Base-by-base conservation (phyloP, 768 basidiomycete genomes). In the Obba rivulosa region DNA sequence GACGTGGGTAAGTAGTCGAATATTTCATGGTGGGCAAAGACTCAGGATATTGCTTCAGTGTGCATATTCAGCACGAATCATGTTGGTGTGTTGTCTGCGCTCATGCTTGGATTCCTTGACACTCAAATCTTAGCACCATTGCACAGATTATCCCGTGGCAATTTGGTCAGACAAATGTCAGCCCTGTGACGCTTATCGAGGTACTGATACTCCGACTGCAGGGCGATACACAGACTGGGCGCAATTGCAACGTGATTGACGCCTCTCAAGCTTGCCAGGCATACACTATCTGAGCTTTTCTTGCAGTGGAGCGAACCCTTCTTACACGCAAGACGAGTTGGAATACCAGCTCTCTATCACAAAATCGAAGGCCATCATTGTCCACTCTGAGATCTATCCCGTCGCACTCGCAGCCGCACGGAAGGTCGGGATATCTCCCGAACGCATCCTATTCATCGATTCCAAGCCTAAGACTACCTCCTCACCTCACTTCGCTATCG, bases 181-280 rank as follows among this genome's bases (percentile, higher is more conserved):
- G n/a, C n/a, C n/a, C n/a, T 42, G 17, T 21, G n/a, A 34, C 8
- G 1, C 18, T 37, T 21, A 1, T 38, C 17, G 20, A 4, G 11
- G 10, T 8, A 31, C 8, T 24, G 4, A n/a, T 23, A 21, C 16
- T 17, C 8, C 11, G 2, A 16, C 7, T 44, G 16, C 18, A 62
- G 61, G 69, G 80, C 81, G 1, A 66, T 68, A 9, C 81, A 83
- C 53, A 66, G 69, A 39, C 67, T 82, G 11, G 80, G 80, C 8
- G 80, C 70, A 13, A 69, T 78, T 23, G 69, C 82, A 43, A 77
- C 79, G 79, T 81, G 78, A 66, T 17, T 7, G 45, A 34, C 23
- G 22, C 28, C 16, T 25, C 40, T 43, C 23, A 1, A 37, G 45
- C 34, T 44, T 24, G 20, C 43, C 44, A n/a, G 16, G 10, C n/a